Percentiles rank a stretch among this genome's conserved stretches.
phyloP scores from a whole-genome alignment of 2,329 filamentous ascomycete species.

The Herpotrichia juniperi region DNA sequence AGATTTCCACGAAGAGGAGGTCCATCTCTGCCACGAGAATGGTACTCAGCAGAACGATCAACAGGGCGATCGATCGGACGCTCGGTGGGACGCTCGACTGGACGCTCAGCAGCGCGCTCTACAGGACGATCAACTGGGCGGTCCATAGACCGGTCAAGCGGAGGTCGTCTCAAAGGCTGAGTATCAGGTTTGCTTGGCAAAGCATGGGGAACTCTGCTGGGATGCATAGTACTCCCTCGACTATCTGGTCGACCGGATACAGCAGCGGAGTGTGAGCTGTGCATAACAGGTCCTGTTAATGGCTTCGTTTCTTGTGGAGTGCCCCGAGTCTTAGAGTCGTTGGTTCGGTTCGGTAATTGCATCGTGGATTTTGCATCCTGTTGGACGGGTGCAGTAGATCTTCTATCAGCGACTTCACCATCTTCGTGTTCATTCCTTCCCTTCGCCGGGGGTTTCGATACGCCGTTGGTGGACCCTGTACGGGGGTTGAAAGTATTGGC shows the following conservation, averaged over 20 bases:
- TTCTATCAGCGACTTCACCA: slow-evolving; percentile 71
- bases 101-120: slow-evolving; percentile 40
- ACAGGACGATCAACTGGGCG: slow-evolving; percentile 35
- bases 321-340: neutral
- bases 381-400: slow-evolving; percentile 30
- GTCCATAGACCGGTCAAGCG: slow-evolving; percentile 38
- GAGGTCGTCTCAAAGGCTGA: slow-evolving; percentile 54
- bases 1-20: slow-evolving; percentile 35
- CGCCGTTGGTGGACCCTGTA: slow-evolving; percentile 29
- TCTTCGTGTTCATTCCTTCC: slow-evolving; percentile 66
- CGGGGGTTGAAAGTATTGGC: slow-evolving; percentile 70
- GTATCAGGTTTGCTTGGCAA: slow-evolving; percentile 66
- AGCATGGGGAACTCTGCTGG: slow-evolving; percentile 42
- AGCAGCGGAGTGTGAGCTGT: slow-evolving; percentile 1
- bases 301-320: slow-evolving; percentile 64
- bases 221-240: slow-evolving; percentile 33
- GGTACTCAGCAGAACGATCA: slow-evolving; percentile 38
- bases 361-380: neutral
- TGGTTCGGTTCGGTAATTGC: neutral
- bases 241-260: slow-evolving; percentile 34
- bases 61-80: slow-evolving; percentile 37
- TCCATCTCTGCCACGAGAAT: slow-evolving; percentile 40
- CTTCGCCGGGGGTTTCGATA: slow-evolving; percentile 33
- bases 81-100: slow-evolving; percentile 34
- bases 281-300: slow-evolving; percentile 27